Percentiles rank a stretch among this genome's conserved stretches.
phyloP scores from a whole-genome alignment of 2,329 filamentous ascomycete genomes.

The Diaporthe humulicola region DNA sequence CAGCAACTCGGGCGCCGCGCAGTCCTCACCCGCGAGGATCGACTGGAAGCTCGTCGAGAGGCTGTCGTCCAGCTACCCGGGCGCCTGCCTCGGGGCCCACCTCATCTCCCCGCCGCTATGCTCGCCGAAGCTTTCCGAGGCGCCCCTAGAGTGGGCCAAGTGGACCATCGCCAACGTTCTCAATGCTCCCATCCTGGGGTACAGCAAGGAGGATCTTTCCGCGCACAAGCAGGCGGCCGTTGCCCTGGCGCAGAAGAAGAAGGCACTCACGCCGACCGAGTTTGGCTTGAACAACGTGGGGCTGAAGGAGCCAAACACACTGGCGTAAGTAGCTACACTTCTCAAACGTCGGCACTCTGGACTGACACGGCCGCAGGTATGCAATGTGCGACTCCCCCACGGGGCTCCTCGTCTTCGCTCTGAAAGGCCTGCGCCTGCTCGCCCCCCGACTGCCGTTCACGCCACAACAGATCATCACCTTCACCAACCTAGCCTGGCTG shows the following conservation, averaged over 20 bases:
- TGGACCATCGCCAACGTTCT: slow-evolving; percentile 67
- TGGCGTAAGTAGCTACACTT: slow-evolving; percentile 50
- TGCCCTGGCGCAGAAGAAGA: slow-evolving; percentile 40
- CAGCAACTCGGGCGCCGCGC: slow-evolving; percentile 65
- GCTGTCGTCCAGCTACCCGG: slow-evolving; percentile 61
- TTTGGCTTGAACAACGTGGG: slow-evolving; percentile 49
- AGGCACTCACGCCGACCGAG: slow-evolving; percentile 41
- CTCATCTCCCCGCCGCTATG: slow-evolving; percentile 69
- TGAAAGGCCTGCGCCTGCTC: slow-evolving; percentile 60
- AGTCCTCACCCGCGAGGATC: slow-evolving; percentile 60
- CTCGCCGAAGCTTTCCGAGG: slow-evolving; percentile 59
- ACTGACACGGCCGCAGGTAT: slow-evolving; percentile 51
- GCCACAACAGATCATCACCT: slow-evolving; percentile 68
- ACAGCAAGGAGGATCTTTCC: slow-evolving; percentile 64
- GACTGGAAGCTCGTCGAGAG: slow-evolving; percentile 64
- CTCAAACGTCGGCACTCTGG: not conserved
- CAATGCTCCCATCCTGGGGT: slow-evolving; percentile 66
- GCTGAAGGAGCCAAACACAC: slow-evolving; percentile 64
- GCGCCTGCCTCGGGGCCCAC: slow-evolving; percentile 71
- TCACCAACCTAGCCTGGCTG: slow-evolving; percentile 74
- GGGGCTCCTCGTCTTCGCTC: slow-evolving; percentile 67
- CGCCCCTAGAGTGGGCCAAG: slow-evolving; percentile 65
- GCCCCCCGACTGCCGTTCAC: slow-evolving; percentile 57
- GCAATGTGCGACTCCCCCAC: slow-evolving; percentile 73
- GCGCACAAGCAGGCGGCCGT: slow-evolving; percentile 51